Evolutionary conservation across 2,329 filamentous ascomycete genomes (phyloP), one percentile per base, ranked within the genome.

Genomic region (Didymella glomerata): DNA sequence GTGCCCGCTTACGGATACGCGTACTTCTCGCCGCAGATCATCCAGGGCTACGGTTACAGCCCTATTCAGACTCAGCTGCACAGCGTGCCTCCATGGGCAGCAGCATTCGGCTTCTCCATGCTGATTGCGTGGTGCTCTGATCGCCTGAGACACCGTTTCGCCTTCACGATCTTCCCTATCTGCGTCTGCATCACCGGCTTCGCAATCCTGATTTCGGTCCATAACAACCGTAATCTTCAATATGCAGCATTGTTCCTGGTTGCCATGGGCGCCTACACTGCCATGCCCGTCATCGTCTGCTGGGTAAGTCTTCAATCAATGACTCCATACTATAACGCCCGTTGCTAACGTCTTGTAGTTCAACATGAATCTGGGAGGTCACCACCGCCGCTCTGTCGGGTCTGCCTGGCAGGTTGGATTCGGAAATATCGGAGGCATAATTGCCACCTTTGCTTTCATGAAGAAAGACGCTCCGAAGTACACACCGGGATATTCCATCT

Each of bases 201-300:
- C 66, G 86, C 80, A 3, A 91, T 94, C 61, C 83, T 97, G 8
- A 79, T 96, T 48, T 80, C 81, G 11, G 85, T 94, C 5, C 90
- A 94, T 75, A 78, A 90, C 71, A 85, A 92, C 73, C 81, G 79
- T 0, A 63, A 83, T 13, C 78, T 91, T 7, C 85, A 95, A 74
- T 97, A 97, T 69, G 90, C 82, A 0, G 91, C 90, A 0, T 83
- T 97, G 0, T 96, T 96, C 81, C 81, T 97, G 30, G 86, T 96
- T 48, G 89, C 91, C 2, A 88, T 88, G 79, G 92, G 92, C 48
- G 85, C 86, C 0, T 97, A 96, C 78, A 88, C 87, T 1, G 91
- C 93, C n/a, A 93, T 97, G 90, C 93, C 94, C 0, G 88, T 97
- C 28, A 86, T 93, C 42, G 78, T 82, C 5, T 84, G 83, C 63